Conservation (phyloP, 352 stramenopile species). For the Pythium phragmiticola region DNA sequence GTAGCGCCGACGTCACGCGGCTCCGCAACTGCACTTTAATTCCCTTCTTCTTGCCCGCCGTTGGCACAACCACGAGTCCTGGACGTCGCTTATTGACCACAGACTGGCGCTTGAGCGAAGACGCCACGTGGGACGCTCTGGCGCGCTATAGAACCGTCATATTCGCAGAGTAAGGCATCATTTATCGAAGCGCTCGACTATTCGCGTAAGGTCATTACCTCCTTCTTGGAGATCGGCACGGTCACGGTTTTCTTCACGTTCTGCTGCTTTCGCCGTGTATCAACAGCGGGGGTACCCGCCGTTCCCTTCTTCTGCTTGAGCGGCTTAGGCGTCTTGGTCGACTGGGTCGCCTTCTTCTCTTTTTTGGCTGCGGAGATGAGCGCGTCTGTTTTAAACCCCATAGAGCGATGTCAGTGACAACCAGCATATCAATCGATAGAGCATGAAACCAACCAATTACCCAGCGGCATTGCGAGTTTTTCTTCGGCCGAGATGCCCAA, state of each 20-base stretch:
- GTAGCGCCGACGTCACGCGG: conserved; percentile 43
- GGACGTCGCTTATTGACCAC: conserved; percentile 72
- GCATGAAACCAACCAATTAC: conserved; percentile 3
- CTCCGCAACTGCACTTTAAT: conserved; percentile 41
- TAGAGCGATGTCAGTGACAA: conserved; percentile 3
- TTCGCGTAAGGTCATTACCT: conserved; percentile 24
- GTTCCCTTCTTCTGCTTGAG: conserved; percentile 28
- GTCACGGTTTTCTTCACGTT: conserved; percentile 78
- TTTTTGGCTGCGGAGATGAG: conserved; percentile 20
- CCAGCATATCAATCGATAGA: conserved; percentile 6
- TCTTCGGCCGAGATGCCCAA: conserved; percentile 31
- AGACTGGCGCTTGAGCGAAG: conserved; percentile 60
- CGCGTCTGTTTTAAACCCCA: conserved; percentile 13
- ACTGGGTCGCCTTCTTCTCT: conserved; percentile 12
- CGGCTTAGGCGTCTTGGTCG: conserved; percentile 19
- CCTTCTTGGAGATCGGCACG: conserved; percentile 60
- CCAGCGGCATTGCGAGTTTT: conserved; percentile 31
- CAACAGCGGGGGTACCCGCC: conserved; percentile 21
- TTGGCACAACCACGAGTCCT: conserved; percentile 46
- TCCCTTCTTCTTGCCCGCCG: conserved; percentile 4
- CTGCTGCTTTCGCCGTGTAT: conserved; percentile 44
- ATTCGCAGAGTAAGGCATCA: background rate
- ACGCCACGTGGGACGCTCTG: conserved; percentile 34
- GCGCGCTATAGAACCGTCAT: conserved; percentile 29
- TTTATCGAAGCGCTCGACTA: too few relatives aligned